These are phyloP conservation scores for Neurospora tetraspora DNA, from an alignment of 495 filamentous ascomycete genomes.

Conservation along the genomic window DNA sequence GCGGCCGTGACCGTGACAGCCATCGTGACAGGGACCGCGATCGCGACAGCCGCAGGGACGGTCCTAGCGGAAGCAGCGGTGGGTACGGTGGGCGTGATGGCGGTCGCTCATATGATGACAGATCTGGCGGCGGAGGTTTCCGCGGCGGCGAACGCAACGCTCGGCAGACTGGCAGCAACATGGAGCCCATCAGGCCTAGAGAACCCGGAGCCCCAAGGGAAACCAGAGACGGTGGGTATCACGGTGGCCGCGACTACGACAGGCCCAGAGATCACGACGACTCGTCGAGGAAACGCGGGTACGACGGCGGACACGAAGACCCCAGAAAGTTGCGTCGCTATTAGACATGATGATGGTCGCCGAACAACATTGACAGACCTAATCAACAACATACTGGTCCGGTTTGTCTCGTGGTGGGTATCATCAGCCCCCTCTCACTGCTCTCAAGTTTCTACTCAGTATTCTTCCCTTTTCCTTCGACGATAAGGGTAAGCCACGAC, in stretches of 20 bases:
- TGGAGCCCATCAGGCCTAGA: conserved; percentile 54
- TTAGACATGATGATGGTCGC: conserved; percentile 21
- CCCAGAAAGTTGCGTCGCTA: conserved; percentile 71
- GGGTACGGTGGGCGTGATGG: conserved; percentile 50
- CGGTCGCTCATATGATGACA: conserved; percentile 51
- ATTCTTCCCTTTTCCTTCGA: conserved; percentile 34
- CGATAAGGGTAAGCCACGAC: conserved; percentile 53
- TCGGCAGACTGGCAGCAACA: conserved; percentile 54
- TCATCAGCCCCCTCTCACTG: conserved; percentile 18
- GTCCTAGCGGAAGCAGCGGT: conserved; percentile 37
- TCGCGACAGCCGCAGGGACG: conserved; percentile 36
- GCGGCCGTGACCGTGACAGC: conserved; percentile 17
- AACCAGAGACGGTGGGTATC: conserved; percentile 41
- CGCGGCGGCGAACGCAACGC: conserved; percentile 45
- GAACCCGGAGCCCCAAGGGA: conserved; percentile 36
- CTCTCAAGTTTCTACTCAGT: conserved; percentile 21
- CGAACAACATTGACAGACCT: conserved; percentile 15
- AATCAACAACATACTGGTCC: conserved; percentile 13
- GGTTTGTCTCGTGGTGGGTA: conserved; percentile 36
- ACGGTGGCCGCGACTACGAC: conserved; percentile 33
- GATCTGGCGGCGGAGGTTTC: conserved; percentile 49
- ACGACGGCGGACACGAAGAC: conserved; percentile 67
- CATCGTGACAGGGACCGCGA: conserved; percentile 25
- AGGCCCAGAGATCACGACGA: conserved; percentile 44
- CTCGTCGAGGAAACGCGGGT: conserved; percentile 45